Evolutionary conservation across 2,329 filamentous ascomycete genomes (phyloP).

Genomic region (Dichotomopilus funicola): DNA sequence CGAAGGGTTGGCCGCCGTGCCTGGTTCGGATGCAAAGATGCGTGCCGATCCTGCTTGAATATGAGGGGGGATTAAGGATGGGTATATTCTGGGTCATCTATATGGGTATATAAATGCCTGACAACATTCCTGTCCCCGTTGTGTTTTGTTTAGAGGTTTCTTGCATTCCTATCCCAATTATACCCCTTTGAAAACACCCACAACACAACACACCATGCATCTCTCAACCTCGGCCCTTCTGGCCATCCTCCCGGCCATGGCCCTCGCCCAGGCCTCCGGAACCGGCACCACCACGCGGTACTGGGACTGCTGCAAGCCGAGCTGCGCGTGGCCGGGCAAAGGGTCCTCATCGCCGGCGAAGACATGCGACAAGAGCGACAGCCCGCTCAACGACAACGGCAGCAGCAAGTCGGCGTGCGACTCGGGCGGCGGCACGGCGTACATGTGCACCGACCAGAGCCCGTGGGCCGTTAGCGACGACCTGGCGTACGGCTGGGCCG

Average conservation of each 20-base stretch:
- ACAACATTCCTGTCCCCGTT: background rate
- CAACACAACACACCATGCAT: conserved; percentile 11
- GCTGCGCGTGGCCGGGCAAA: conserved; percentile 49
- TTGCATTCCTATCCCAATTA: background rate
- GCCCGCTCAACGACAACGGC: conserved; percentile 37
- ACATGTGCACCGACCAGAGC: conserved; percentile 45
- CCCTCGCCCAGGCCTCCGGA: conserved; percentile 25
- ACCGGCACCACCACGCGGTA: conserved; percentile 32
- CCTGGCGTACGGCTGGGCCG: conserved; percentile 49
- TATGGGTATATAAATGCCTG: background rate
- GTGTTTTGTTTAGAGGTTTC: background rate
- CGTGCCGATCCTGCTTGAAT: background rate
- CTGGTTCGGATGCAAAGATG: background rate
- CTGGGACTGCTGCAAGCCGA: conserved; percentile 55
- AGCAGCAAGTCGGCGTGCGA: conserved; percentile 32
- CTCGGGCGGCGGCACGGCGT: conserved; percentile 41
- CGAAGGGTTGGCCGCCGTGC: background rate
- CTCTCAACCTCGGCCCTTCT: conserved; percentile 23
- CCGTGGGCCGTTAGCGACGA: conserved; percentile 46
- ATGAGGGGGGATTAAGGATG: background rate
- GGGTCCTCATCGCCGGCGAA: conserved; percentile 35
- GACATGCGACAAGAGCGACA: conserved; percentile 44
- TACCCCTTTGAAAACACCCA: background rate
- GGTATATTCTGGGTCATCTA: background rate
- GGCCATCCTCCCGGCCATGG: conserved; percentile 18